Conservation (phyloP, 768 basidiomycete genomes). For the Tephrocybe sp. region DNA sequence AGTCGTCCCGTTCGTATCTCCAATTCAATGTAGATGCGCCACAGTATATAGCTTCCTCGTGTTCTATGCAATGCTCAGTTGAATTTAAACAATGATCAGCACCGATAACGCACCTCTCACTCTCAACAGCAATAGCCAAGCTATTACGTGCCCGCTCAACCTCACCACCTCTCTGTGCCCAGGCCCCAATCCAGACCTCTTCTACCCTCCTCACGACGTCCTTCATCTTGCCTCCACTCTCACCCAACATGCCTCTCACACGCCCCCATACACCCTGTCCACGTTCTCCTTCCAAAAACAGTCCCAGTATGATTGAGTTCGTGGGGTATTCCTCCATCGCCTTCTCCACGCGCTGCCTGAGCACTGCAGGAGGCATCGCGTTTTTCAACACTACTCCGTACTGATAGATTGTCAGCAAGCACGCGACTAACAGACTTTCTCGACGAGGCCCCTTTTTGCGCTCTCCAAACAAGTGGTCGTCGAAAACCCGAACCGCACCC, state of each 20-base stretch:
- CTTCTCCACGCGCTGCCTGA: slow-evolving; percentile 54
- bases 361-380: slow-evolving; percentile 51
- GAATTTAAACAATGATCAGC: not conserved
- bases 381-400: slow-evolving; percentile 53
- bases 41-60: slow-evolving; percentile 59
- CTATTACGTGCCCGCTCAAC: slow-evolving; percentile 68
- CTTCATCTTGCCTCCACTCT: slow-evolving; percentile 46
- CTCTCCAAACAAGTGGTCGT: slow-evolving; percentile 23
- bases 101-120: slow-evolving; percentile 52
- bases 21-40: slow-evolving; percentile 75
- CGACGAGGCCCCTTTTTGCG: slow-evolving; percentile 27
- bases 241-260: slow-evolving; percentile 55
- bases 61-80: slow-evolving; percentile 43
- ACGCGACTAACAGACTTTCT: slow-evolving; percentile 58
- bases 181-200: slow-evolving; percentile 80
- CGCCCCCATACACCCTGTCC: slow-evolving; percentile 80
- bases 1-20: slow-evolving; percentile 64
- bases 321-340: slow-evolving; percentile 59
- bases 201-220: slow-evolving; percentile 54
- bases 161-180: slow-evolving; percentile 67
- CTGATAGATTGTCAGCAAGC: slow-evolving; percentile 59
- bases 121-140: slow-evolving; percentile 58
- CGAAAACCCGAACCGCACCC: slow-evolving; percentile 40
- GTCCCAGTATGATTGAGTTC: slow-evolving; percentile 69
- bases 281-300: slow-evolving; percentile 75